Evolutionary conservation across 2,329 filamentous ascomycete genomes (phyloP), one percentile per base, ranked within the genome.

Genomic region (Akanthomyces uredinophilus): DNA sequence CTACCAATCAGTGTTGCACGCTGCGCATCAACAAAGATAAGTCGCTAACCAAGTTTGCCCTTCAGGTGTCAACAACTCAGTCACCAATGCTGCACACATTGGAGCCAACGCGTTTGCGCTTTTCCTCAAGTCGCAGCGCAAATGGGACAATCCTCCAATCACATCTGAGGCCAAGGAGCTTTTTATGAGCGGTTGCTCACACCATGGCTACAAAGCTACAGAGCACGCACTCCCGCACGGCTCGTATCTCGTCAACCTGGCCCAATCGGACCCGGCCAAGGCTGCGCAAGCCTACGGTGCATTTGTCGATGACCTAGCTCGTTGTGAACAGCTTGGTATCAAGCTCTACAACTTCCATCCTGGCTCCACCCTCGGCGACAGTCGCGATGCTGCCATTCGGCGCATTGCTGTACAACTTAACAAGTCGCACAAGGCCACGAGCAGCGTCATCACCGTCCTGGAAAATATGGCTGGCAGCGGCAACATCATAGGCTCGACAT

Each of bases 291-390:
- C 93, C 1, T 97, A 96, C 72, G 82, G 80, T 44, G 85, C 87
- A 62, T 99, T 99, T 74, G 71, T 96, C 18, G 93, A 99, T 69
- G 95, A 99, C 73, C 81, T 99, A 1, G 79, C 85, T 56, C 87
- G 95, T 11, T 98, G 95, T 74, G 90, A 96, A 70, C 81, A 83
- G 51, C 84, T 99, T 0, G 92, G 92, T 1, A 96, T 99, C 70
- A 82, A 78, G 65, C 82, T 97, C n/a, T 99, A 98, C 80, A 99
- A 99, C 76, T 98, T 99, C 78, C 95, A 99, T 72, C 95, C 95
- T 0, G 95, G 95, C 22, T 93, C 88, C 62, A 89, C 89, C 1
- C 89, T 89, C 62, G 87, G 88, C 52, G 83, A 83, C 39, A 80
- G 83, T 4, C 85, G 88, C 41, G 78, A 81, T 0, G 87, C 86